phyloP scores from a whole-genome alignment of 306 rosid genomes.

The Carpinus viminea region DNA sequence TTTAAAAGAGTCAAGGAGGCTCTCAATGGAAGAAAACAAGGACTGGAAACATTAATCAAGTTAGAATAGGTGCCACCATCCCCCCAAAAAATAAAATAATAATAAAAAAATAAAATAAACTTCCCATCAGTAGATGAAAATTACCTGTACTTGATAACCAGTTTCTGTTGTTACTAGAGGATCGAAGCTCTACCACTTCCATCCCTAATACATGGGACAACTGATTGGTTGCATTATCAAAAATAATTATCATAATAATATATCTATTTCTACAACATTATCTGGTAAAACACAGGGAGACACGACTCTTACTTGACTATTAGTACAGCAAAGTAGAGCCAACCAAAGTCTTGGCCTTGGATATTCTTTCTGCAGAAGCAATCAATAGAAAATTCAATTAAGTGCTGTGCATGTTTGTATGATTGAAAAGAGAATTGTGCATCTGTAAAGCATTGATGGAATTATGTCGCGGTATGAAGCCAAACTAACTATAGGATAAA shows the following conservation, averaged over 20 bases:
- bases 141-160: slow-evolving; percentile 81
- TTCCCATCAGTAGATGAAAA: slow-evolving; percentile 2
- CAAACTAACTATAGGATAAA: slow-evolving; percentile 84
- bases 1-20: slow-evolving; percentile 49
- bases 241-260: slow-evolving; percentile 6
- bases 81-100: too few relatives aligned
- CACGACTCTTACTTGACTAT: slow-evolving; percentile 68
- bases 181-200: slow-evolving; percentile 78
- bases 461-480: slow-evolving; percentile 75
- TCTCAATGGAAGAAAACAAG: slow-evolving; percentile 65
- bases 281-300: background rate
- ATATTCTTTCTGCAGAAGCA: slow-evolving; percentile 59
- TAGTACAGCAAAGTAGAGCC: slow-evolving; percentile 85
- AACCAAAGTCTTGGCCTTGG: slow-evolving; percentile 79
- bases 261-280: background rate
- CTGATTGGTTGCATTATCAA: slow-evolving; percentile 46
- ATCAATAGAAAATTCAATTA: background rate
- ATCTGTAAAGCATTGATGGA: slow-evolving; percentile 86
- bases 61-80: slow-evolving; percentile 7
- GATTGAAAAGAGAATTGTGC: slow-evolving; percentile 14
- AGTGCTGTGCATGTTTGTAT: background rate
- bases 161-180: slow-evolving; percentile 81
- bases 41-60: slow-evolving; percentile 36
- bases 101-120: background rate
- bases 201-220: slow-evolving; percentile 77